Evolutionary conservation across 495 filamentous ascomycete genomes (phyloP).

Genomic region (Aspergillus affinis): DNA sequence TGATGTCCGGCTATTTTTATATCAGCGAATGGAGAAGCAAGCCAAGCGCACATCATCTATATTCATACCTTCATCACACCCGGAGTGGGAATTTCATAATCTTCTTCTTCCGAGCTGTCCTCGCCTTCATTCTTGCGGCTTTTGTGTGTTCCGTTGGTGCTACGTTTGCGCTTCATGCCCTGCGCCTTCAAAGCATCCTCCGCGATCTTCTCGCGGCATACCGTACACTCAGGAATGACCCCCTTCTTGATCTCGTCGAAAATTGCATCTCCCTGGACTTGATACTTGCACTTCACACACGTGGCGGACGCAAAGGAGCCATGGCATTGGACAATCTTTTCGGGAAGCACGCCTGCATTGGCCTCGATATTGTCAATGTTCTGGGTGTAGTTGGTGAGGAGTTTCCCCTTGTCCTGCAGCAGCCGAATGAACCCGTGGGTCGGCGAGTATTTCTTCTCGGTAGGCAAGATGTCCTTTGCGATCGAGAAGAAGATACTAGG

Average conservation of each 20-base stretch:
- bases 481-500: slow-evolving; percentile 90
- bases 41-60: slow-evolving; percentile 3
- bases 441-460: slow-evolving; percentile 70
- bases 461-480: slow-evolving; percentile 86
- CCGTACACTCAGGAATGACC: slow-evolving; percentile 57
- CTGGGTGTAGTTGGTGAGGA: slow-evolving; percentile 96
- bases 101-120: slow-evolving; percentile 70
- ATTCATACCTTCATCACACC: slow-evolving; percentile 84
- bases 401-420: slow-evolving; percentile 85
- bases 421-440: slow-evolving; percentile 95
- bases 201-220: slow-evolving; percentile 39
- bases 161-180: slow-evolving; percentile 75
- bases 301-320: slow-evolving; percentile 92
- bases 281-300: slow-evolving; percentile 77
- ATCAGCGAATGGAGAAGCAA: slow-evolving; percentile 4
- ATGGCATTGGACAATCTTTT: slow-evolving; percentile 94
- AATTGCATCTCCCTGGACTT: slow-evolving; percentile 73
- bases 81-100: slow-evolving; percentile 65
- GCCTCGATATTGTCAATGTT: slow-evolving; percentile 98
- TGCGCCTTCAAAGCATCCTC: slow-evolving; percentile 42
- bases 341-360: slow-evolving; percentile 75
- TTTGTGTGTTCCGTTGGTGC: slow-evolving; percentile 55
- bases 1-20: slow-evolving; percentile 74
- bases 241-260: slow-evolving; percentile 77
- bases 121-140: slow-evolving; percentile 52